Base-by-base conservation (phyloP, 2,329 filamentous ascomycete genomes). In the Neoscytalidium dimidiatum region DNA sequence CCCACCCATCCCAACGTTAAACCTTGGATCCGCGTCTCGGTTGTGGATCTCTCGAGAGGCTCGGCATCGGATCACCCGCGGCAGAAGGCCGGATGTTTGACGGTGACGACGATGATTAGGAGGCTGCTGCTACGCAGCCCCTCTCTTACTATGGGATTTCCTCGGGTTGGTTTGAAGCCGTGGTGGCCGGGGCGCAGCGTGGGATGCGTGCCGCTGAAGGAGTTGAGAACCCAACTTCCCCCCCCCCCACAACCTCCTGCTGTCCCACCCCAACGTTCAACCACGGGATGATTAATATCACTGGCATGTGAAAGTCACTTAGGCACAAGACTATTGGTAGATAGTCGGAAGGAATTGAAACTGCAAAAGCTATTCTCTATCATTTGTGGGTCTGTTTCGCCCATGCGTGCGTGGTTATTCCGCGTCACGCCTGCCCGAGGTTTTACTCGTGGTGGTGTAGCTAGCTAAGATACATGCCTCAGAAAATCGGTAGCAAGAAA, bases 381-480 rank as follows among this genome's bases (percentile, higher is more conserved):
- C 38, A 60, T 46, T 43, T 58, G 53, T 58, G 38, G 38, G 38
- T 29, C 26, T 35, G 26, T 31, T n/a, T 29, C 19, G 35, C 29
- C 41, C n/a, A 60, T 46, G 41, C 35, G 43, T 28, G n/a, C 28
- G 23, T 8, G 23, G 14, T 19, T 31, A 9, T 31, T 23, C n/a
- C 35, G 52, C 23, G n/a, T 41, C 26, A 41, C 28, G 56, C 56
- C 17, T 48, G 23, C 14, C 21, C 28, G 38, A 60, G 33, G 52
- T 21, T 33, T 58, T 23, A 17, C 23, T 46, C 21, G 28, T 33
- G 17, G 4, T 11, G 23, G n/a, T 29, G 38, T 33, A 60, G 41
- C 31, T 56, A 41, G 51, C 56, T 60, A 60, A 60, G 56, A 60
- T 60, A 60, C 56, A 60, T 44, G 35, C 28, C 26, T 46, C 17